These are phyloP conservation scores for Turnera subulata DNA, from an alignment of 345 rosid species.

Conservation along the genomic window DNA sequence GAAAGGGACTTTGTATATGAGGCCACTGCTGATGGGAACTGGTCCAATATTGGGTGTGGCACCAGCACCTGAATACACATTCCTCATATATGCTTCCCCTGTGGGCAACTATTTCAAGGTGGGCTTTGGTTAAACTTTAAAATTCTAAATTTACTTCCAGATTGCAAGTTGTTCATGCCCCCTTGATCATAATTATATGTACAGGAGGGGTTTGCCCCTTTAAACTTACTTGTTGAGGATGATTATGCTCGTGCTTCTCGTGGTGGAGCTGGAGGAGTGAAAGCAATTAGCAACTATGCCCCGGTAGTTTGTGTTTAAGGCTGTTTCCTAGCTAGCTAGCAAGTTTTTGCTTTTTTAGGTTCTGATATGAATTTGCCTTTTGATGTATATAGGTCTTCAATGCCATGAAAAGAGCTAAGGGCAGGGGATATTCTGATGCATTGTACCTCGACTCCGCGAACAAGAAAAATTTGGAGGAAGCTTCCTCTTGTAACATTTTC, in stretches of 20 bases:
- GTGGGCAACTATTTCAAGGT: conserved; percentile 34
- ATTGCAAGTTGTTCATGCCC: background rate
- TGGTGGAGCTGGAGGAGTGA: conserved; percentile 34
- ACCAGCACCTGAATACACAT: conserved; percentile 71
- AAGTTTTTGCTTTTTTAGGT: background rate
- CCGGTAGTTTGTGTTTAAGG: conserved; percentile 12
- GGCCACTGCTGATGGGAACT: conserved; percentile 78
- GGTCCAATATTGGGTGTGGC: conserved; percentile 69
- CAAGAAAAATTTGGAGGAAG: conserved; percentile 33
- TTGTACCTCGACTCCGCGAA: conserved; percentile 32
- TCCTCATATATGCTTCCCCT: conserved; percentile 56
- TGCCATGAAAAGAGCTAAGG: conserved; percentile 22
- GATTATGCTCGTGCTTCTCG: conserved; percentile 24
- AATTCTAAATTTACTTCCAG: background rate
- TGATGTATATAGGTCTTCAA: conserved; percentile 18
- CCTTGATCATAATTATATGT: background rate
- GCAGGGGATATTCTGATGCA: conserved; percentile 28
- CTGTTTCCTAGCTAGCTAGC: background rate
- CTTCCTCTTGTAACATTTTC: conserved; percentile 35
- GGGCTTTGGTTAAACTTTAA: background rate
- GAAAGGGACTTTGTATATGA: conserved; percentile 70
- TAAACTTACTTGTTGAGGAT: conserved; percentile 23
- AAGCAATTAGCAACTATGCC: conserved; percentile 29
- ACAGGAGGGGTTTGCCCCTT: conserved; percentile 1
- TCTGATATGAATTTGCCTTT: background rate